phyloP scores from a whole-genome alignment of 257 asterid genomes.

The Primulina eburnea region DNA sequence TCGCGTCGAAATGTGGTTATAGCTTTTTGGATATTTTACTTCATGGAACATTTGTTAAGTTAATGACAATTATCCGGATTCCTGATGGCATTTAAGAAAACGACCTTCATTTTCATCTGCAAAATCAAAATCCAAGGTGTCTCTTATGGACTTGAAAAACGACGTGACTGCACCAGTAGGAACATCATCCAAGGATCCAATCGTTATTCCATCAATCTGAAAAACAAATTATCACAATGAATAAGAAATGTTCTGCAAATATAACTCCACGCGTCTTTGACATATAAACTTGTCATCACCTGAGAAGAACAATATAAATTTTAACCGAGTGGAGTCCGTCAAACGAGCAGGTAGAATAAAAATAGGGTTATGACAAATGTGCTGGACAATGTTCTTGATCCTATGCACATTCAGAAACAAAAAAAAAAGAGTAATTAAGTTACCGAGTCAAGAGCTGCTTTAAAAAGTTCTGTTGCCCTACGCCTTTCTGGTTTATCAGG shows the following conservation, averaged over 20 bases:
- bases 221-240: conserved; percentile 21
- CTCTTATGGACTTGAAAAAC: conserved; percentile 73
- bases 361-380: neutral
- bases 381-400: neutral
- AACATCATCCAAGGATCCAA: conserved; percentile 88
- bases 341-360: neutral
- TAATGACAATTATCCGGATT: conserved; percentile 18
- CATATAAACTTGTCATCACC: conserved; percentile 1
- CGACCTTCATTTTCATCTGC: conserved; percentile 94
- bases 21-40: conserved; percentile 13
- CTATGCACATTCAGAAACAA: conserved; percentile 4
- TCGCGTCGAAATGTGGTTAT: neutral
- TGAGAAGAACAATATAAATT: neutral
- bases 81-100: conserved; percentile 16
- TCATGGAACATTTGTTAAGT: conserved; percentile 2
- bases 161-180: conserved; percentile 76
- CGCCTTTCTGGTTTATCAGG: conserved; percentile 96
- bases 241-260: neutral
- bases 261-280: neutral
- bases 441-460: conserved; percentile 87
- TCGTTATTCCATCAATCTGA: conserved; percentile 73
- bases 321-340: neutral
- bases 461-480: conserved; percentile 80
- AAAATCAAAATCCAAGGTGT: conserved; percentile 88
- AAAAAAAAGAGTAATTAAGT: conserved; percentile 22